Evolutionary conservation across 208 protist species (phyloP).

Genomic region (Acanthamoeba divionensis): DNA sequence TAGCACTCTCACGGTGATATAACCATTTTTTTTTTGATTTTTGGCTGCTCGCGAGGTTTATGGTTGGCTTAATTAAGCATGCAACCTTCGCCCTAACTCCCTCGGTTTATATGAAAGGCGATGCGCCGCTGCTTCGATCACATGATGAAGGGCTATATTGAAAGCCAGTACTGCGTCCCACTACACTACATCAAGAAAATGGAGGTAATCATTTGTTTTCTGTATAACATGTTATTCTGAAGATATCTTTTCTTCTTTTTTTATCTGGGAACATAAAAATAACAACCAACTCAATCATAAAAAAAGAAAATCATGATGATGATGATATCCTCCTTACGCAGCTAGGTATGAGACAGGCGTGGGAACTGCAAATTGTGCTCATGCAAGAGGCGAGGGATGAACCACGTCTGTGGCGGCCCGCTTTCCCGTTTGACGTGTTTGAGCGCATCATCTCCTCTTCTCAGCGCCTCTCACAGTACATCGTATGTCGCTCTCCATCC

Average conservation of each 20-base stretch:
- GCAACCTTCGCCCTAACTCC: no score
- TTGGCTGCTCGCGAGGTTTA: no score
- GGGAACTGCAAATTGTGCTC: not conserved
- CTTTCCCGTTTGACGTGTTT: not conserved
- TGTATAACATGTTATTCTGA: no score
- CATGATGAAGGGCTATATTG: conserved; percentile 29
- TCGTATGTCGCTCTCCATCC: not conserved
- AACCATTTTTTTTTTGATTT: no score
- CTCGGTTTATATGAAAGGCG: not conserved
- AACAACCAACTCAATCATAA: no score
- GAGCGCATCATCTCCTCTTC: conserved; percentile 12
- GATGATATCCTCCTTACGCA: no score
- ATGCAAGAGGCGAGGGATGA: conserved; percentile 18
- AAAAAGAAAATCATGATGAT: no score
- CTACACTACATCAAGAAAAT: not conserved
- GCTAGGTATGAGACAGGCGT: not conserved
- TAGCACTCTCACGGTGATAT: not conserved
- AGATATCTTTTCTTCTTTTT: no score
- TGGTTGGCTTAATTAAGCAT: no score
- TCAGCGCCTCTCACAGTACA: not conserved
- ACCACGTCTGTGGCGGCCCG: not conserved
- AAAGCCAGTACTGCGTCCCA: not conserved
- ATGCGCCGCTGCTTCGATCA: not conserved
- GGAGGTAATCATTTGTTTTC: no score
- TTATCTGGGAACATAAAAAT: no score